These are phyloP conservation scores for Boletus rubroflammeus DNA, from an alignment of 768 basidiomycete genomes.

Conservation along the genomic window DNA sequence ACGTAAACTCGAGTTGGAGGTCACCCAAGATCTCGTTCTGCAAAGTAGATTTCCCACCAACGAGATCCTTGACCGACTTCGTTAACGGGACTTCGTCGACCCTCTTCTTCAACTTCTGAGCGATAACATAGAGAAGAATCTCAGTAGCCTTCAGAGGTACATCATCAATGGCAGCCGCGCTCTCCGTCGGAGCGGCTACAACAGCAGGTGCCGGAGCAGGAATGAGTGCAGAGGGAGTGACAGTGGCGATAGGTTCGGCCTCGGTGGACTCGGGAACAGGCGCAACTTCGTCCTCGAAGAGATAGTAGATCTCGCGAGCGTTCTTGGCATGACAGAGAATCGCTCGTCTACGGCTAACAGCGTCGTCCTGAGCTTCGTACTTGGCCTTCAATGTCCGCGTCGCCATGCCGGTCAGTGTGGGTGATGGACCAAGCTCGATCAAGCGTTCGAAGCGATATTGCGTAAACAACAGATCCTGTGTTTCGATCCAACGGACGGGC, in stretches of 20 bases:
- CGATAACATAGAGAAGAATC: conserved; percentile 82
- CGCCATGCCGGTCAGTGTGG: conserved; percentile 95
- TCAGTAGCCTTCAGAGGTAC: conserved; percentile 89
- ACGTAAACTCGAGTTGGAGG: conserved; percentile 89
- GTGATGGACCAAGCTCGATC: conserved; percentile 94
- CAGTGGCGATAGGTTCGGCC: conserved; percentile 35
- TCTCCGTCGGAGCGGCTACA: conserved; percentile 50
- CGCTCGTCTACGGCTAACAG: conserved; percentile 68
- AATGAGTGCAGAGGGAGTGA: conserved; percentile 39
- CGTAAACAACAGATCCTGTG: conserved; percentile 90
- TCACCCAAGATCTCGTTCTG: conserved; percentile 99
- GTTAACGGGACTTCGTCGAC: conserved; percentile 83
- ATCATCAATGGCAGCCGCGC: conserved; percentile 79
- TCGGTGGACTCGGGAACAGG: conserved; percentile 24
- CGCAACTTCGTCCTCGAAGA: conserved; percentile 82
- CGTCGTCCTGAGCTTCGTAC: conserved; percentile 88
- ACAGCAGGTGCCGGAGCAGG: conserved; percentile 41
- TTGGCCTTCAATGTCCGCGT: conserved; percentile 87
- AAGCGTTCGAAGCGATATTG: conserved; percentile 87
- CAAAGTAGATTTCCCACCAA: conserved; percentile 96
- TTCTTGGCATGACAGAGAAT: conserved; percentile 96
- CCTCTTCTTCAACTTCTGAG: conserved; percentile 97
- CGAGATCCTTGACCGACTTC: conserved; percentile 98
- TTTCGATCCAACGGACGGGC: conserved; percentile 99
- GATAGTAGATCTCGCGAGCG: conserved; percentile 95